Base-by-base conservation (phyloP, 1,284 basidiomycete genomes). In the Sphagnurus paluster region DNA sequence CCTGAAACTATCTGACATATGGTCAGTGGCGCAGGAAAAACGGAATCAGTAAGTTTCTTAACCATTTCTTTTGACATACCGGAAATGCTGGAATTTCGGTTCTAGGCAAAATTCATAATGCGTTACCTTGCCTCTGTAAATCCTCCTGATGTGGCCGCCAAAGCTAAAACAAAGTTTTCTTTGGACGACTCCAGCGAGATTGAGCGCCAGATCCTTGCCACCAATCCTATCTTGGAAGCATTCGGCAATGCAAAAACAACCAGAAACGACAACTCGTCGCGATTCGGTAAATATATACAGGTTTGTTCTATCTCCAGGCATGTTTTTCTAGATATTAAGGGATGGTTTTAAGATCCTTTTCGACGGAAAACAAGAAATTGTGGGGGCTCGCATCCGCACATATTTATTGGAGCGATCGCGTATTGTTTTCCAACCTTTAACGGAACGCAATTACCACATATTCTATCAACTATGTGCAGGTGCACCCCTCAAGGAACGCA, bases 191-290 rank as follows among this genome's bases (percentile, higher is more conserved):
- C 88, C 2, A 96, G 89, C 65, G 96, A 98, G 68, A 93, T 95
- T 51, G 97, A 99, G 65, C 84, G 88, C 45, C 96, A 98, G 67
- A 99, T 99, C 52, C 76, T 99, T 38, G 97, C 97, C 26, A 98
- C 96, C 25, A 99, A 99, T 65, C 97, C 97, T 14, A 98, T 98
- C 61, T 88, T 99, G 64, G 97, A 99, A 70, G 93, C 97, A 0
- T 99, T 99, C 59, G 97, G 97, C 59, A 99, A 99, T 68, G 97
- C 97, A 14, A 99, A 99, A 71, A 99, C 97, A 21, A 98, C 96
- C 3, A 82, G 97, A 47, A 99, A 99, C 63, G 97, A 99, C 71
- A 99, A 99, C 69, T 98, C 94, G 11, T 99, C 96, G 13, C 86
- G 97, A 42, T 99, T 99, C 66, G 97, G 97, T 53, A 99, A 99